These are phyloP conservation scores for Dothistroma septosporum DNA, from an alignment of 2,329 filamentous ascomycete genomes.

Conservation along the genomic window DNA sequence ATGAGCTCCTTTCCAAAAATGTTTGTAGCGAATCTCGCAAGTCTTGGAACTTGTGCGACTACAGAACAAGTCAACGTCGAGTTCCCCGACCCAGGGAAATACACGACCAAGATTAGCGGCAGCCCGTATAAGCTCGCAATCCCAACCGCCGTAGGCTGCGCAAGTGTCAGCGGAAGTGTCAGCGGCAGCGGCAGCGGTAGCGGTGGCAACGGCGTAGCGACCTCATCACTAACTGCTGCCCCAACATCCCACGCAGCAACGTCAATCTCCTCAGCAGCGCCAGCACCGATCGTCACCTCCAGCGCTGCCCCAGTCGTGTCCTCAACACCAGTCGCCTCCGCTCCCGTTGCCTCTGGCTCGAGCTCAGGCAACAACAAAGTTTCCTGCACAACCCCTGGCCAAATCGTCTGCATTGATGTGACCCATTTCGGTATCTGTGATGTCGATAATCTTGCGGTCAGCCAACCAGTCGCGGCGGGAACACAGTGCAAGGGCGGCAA, in stretches of 20 bases:
- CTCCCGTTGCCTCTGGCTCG: constrained; percentile 21
- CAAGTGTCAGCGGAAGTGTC: constrained; percentile 5
- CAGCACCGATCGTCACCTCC: constrained; percentile 2
- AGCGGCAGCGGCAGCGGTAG: constrained; percentile 6
- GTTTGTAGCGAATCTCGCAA: constrained; percentile 67
- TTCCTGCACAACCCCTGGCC: constrained; percentile 40
- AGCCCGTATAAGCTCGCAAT: constrained; percentile 23
- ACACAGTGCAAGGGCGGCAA: constrained; percentile 40
- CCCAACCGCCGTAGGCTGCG: constrained; percentile 24
- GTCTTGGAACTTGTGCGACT: constrained; percentile 50
- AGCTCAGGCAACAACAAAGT: constrained; percentile 24
- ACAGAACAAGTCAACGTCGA: constrained; percentile 53
- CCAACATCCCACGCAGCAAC: constrained; percentile 6
- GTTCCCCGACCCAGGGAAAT: constrained; percentile 65
- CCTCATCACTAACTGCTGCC: neutral
- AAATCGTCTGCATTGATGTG: constrained; percentile 43
- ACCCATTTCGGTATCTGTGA: constrained; percentile 45
- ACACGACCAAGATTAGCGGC: constrained; percentile 40
- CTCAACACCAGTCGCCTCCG: constrained; percentile 1
- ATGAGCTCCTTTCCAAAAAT: constrained; percentile 65
- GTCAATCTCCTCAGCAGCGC: constrained; percentile 1
- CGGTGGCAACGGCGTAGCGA: constrained; percentile 3
- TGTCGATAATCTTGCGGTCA: constrained; percentile 38
- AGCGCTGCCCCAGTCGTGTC: neutral
- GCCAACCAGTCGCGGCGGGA: constrained; percentile 40